These are phyloP conservation scores for Porphyridium purpureum DNA, from an alignment of 23 red algal species.

Conservation along the genomic window DNA sequence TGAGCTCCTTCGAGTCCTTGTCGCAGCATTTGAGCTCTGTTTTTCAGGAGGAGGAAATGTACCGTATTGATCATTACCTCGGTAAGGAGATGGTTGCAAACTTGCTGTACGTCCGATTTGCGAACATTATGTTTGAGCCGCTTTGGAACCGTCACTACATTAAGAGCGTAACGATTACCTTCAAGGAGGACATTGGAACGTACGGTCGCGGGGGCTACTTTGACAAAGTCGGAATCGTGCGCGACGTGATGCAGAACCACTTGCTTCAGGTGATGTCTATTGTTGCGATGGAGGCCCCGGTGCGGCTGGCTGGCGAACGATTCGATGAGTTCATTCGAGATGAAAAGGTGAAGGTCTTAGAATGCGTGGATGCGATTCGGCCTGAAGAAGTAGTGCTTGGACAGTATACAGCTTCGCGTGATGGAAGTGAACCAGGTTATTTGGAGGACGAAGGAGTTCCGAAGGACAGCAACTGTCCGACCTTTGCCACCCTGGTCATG, in stretches of 20 bases:
- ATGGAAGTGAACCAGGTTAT: slow-evolving; percentile 21
- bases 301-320: slow-evolving; percentile 18
- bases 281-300: slow-evolving; percentile 89
- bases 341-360: slow-evolving; percentile 79
- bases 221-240: slow-evolving; percentile 84
- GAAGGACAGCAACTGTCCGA: slow-evolving; percentile 49
- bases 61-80: slow-evolving; percentile 90
- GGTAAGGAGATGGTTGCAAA: slow-evolving; percentile 48
- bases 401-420: slow-evolving; percentile 64
- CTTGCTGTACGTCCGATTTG: slow-evolving; percentile 43
- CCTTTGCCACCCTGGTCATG: slow-evolving; percentile 77
- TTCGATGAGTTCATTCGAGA: slow-evolving; percentile 63
- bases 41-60: slow-evolving; percentile 70
- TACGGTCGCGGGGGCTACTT: slow-evolving; percentile 94
- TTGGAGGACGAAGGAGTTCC: slow-evolving; percentile 61
- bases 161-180: slow-evolving; percentile 54
- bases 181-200: slow-evolving; percentile 98
- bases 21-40: slow-evolving; percentile 19
- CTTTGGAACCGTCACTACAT: slow-evolving; percentile 91
- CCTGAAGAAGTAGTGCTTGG: slow-evolving; percentile 69
- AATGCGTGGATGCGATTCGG: slow-evolving; percentile 39
- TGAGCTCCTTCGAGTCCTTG: slow-evolving; percentile 60
- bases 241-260: slow-evolving; percentile 99
- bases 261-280: slow-evolving; percentile 79
- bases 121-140: slow-evolving; percentile 76